Evolutionary conservation across 371 early-diverging fungal genomes (phyloP), one percentile per base, ranked within the genome.

Genomic region (Mortierella polycephala): DNA sequence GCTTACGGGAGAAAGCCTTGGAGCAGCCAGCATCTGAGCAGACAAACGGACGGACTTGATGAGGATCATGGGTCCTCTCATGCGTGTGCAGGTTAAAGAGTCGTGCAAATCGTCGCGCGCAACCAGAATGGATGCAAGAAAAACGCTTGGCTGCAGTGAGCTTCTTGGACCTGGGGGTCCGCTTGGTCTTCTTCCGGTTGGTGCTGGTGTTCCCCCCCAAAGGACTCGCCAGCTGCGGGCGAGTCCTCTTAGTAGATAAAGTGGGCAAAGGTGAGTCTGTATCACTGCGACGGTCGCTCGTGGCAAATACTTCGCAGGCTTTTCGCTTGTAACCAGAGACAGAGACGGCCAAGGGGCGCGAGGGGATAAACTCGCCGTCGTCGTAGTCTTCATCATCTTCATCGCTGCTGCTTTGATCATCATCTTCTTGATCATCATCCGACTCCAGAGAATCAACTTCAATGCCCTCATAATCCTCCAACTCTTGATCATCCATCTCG

Each of bases 51-150:
- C 89, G 90, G 8, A 74, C 76, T 30, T 93, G 87, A 46, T 82
- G 52, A 30, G 89, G 85, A 52, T 91, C 85, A 64, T 94, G 95
- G 6, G 91, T 92, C 62, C 83, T 83, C 54, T 87, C 72, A 60
- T 94, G 95, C 0, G 91, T 86, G 52, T 86, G 86, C 56, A 94
- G 82, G 71, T 94, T 94, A 70, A 87, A 92, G 20, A 88, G 87
- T 16, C 95, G 88, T 40, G 86, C 86, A 71, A 93, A 94, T 13
- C 61, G 66, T 39, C 75, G 75, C 18, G 76, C 79, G 67, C 94
- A 93, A 8, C 83, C 75, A 4, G 74, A 81, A 58, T 73, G 68
- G 14, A 21, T 52, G 50, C 88, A 87, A 14, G 82, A 58, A 58
- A 82, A 87, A 16, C 82, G 82, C 49, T 71, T 67, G 57, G 57